Evolutionary conservation across 768 basidiomycete genomes (phyloP).

Genomic region (Clathrus columnatus): DNA sequence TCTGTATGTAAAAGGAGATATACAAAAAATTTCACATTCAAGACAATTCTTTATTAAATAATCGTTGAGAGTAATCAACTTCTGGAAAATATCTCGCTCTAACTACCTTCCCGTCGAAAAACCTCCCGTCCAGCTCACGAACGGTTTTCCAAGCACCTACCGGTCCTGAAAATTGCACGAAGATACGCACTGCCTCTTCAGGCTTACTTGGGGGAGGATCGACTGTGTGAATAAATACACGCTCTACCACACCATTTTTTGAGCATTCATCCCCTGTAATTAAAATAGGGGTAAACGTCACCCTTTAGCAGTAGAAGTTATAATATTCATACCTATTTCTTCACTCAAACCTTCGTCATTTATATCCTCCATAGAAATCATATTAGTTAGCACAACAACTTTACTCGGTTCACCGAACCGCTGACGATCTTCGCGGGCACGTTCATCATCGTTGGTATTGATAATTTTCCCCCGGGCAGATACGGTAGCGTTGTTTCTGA

Average conservation of each 20-base stretch:
- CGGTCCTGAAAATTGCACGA: slow-evolving; percentile 84
- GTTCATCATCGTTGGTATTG: slow-evolving; percentile 81
- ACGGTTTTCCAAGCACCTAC: slow-evolving; percentile 96
- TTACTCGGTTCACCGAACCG: slow-evolving; percentile 84
- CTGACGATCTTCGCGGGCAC: slow-evolving; percentile 64
- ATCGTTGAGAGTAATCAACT: slow-evolving; percentile 14
- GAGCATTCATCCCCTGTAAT: slow-evolving; percentile 79
- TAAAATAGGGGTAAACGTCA: slow-evolving; percentile 1
- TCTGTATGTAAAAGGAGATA: background rate
- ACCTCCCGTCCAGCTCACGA: slow-evolving; percentile 86
- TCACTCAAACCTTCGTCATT: slow-evolving; percentile 78
- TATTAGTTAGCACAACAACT: slow-evolving; percentile 84
- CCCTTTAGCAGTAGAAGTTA: background rate
- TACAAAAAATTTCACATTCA: background rate
- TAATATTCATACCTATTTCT: slow-evolving; percentile 64
- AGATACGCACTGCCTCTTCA: slow-evolving; percentile 85
- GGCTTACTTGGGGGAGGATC: slow-evolving; percentile 55
- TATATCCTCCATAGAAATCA: slow-evolving; percentile 77
- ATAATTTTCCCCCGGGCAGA: slow-evolving; percentile 83
- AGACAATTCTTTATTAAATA: background rate
- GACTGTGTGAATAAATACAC: slow-evolving; percentile 75
- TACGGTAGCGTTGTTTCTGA: slow-evolving; percentile 31
- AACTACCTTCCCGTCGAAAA: slow-evolving; percentile 80
- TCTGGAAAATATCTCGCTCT: slow-evolving; percentile 79
- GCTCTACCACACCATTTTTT: slow-evolving; percentile 86